Conservation (phyloP, 192 early-diverging fungal genomes). For the Obelidium mucronatum region DNA sequence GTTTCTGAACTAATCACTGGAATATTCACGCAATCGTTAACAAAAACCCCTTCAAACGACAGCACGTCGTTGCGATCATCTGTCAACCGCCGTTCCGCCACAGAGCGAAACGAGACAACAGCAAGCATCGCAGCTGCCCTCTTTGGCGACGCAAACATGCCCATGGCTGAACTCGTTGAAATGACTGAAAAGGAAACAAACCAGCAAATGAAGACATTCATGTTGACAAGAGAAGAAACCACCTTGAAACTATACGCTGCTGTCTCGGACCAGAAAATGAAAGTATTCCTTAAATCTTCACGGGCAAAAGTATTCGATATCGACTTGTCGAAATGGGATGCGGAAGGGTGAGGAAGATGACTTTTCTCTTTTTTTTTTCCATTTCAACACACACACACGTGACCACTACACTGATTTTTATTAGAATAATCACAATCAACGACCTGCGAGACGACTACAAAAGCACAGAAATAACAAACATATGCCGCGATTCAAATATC, state of each 20-base stretch:
- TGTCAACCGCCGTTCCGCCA: background rate
- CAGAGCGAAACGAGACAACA: background rate
- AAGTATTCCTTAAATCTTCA: conserved; percentile 6
- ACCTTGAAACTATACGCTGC: background rate
- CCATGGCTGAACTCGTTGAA: background rate
- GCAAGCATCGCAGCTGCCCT: background rate
- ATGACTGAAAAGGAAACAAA: background rate
- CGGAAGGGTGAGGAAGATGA: background rate
- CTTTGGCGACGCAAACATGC: conserved; percentile 28
- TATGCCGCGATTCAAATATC: background rate
- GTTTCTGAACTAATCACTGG: no score
- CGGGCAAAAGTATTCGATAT: conserved; percentile 10
- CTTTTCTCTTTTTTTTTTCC: no score
- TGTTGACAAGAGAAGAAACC: background rate
- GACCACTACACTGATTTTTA: no score
- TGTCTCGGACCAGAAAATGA: background rate
- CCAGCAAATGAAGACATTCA: background rate
- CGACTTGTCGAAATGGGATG: conserved; percentile 20
- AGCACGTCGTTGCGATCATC: no score
- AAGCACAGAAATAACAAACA: conserved; percentile 13
- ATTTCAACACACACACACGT: no score
- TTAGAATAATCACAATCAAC: background rate
- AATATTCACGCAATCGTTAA: no score
- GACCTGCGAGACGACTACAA: conserved; percentile 18
- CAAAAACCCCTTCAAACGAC: no score